phyloP scores from a whole-genome alignment of 352 stramenopile species.

The Detonula confervacea region DNA sequence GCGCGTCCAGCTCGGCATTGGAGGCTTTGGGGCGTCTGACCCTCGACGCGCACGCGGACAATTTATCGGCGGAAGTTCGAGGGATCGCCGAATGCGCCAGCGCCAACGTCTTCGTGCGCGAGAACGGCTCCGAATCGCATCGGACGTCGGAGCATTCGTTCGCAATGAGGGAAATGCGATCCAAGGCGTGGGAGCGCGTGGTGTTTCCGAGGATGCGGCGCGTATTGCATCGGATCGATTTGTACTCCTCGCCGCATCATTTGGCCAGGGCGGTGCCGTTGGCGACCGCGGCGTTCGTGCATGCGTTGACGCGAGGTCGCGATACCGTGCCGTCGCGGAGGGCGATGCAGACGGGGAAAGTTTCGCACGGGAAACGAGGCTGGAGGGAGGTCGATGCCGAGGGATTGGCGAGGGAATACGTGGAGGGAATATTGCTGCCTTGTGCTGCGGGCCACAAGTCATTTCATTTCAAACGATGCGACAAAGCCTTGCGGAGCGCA shows the following conservation, averaged over 20 bases:
- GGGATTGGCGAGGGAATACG: slow-evolving; percentile 52
- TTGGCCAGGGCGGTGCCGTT: slow-evolving; percentile 54
- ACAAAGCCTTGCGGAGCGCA: slow-evolving; percentile 23
- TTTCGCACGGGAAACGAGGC: slow-evolving; percentile 60
- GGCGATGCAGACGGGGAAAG: slow-evolving; percentile 31
- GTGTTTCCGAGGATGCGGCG: slow-evolving; percentile 62
- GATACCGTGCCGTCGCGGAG: slow-evolving; percentile 37
- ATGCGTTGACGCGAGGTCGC: slow-evolving; percentile 51
- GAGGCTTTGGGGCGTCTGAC: slow-evolving; percentile 61
- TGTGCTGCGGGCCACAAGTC: slow-evolving; percentile 24
- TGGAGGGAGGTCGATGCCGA: slow-evolving; percentile 71
- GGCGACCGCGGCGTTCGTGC: slow-evolving; percentile 58
- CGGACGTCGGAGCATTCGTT: slow-evolving; percentile 52
- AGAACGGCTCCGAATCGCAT: slow-evolving; percentile 24
- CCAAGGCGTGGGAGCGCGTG: slow-evolving; percentile 61
- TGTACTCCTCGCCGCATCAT: slow-evolving; percentile 41
- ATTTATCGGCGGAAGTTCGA: slow-evolving; percentile 31
- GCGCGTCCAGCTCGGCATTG: slow-evolving; percentile 62
- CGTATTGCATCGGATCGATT: slow-evolving; percentile 53
- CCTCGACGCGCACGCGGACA: slow-evolving; percentile 44
- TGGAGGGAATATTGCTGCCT: slow-evolving; percentile 62
- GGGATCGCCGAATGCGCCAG: slow-evolving; percentile 60
- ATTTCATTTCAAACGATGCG: slow-evolving; percentile 5
- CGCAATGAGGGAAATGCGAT: slow-evolving; percentile 63
- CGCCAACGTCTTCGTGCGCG: slow-evolving; percentile 36